Evolutionary conservation across 495 filamentous ascomycete species (phyloP), one percentile per base, ranked within the genome.

Genomic region (Neurospora discreta): DNA sequence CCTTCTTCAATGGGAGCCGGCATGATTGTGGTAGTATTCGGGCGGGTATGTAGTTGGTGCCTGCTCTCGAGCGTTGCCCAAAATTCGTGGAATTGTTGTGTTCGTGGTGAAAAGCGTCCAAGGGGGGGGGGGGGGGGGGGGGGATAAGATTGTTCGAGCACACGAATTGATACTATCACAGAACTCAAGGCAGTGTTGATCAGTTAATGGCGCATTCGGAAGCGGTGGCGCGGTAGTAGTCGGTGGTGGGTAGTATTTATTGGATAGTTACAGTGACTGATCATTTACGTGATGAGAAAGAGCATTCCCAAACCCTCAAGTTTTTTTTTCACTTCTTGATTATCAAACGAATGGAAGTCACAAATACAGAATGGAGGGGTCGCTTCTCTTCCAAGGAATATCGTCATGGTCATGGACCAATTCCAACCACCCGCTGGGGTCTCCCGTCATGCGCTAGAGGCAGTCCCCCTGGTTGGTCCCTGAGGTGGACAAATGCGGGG

Each of bases 1-100:
- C 77, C 78, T 76, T 78, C 81, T 68, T 82, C 78, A 16, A 77
- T 20, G 33, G 80, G 76, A 36, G 75, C 78, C 30, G 81, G 78
- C 82, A 84, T 85, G 30, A 40, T 74, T 52, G 69, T 40, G 70
- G 70, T 68, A 9, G 33, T 65, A 10, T 18, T 4, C 13, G 15
- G 5, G 52, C 26, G 52, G 30, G 30, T 8, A 26, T 33, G 52
- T 65, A 33, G 11, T 33, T 9, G 26, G 26, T 65, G 5, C 33
- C 52, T 30, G 52, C 6, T 65, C 26, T 65, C 52, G 15, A 26
- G 33, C 8, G 26, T 65, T 65, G 52, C 52, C 26, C 52, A 36
- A 65, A 33, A 26, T 15, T 15, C 13, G 26, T 30, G 52, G 52
- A 65, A 65, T 26, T 18, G 26, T 65, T 26, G 52, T 15, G 15